Evolutionary conservation across 2,329 filamentous ascomycete species (phyloP).

Genomic region (Sporothrix protearum): DNA sequence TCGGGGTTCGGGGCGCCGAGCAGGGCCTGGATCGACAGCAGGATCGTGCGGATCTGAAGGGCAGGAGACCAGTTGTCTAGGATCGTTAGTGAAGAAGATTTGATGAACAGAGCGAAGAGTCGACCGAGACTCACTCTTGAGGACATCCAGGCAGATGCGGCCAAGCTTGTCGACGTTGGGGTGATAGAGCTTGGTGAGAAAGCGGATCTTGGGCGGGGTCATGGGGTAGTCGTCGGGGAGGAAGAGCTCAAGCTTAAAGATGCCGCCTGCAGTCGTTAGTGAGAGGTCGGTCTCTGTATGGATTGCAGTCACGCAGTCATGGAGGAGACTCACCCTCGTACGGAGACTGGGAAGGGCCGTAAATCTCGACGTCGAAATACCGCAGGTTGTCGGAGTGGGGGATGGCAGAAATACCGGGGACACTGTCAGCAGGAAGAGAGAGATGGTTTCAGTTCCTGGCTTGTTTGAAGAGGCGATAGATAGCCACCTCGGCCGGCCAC

Average conservation of each 20-base stretch:
- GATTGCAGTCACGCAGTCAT: too few relatives aligned
- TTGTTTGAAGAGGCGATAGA: neutral
- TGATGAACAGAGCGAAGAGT: too few relatives aligned
- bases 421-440: constrained; percentile 49
- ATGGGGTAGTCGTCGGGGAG: constrained; percentile 98
- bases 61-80: constrained; percentile 98
- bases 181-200: constrained; percentile 98
- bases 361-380: constrained; percentile 97
- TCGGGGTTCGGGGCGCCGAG: constrained; percentile 96
- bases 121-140: constrained; percentile 68
- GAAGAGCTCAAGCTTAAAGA: constrained; percentile 97
- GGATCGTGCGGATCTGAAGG: constrained; percentile 93
- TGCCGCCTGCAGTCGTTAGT: constrained; percentile 53
- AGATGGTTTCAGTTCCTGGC: neutral
- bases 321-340: constrained; percentile 70
- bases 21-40: constrained; percentile 96
- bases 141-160: constrained; percentile 91
- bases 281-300: neutral
- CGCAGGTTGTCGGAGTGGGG: constrained; percentile 96
- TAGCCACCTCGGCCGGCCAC: neutral
- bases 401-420: constrained; percentile 91
- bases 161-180: constrained; percentile 98
- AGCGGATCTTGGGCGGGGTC: constrained; percentile 97
- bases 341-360: constrained; percentile 55
- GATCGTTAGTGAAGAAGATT: neutral